Percentiles rank a stretch among this genome's conserved stretches.
Evolutionary conservation across 2,329 filamentous ascomycete genomes (phyloP).

Genomic region (Zymoseptoria tritici): DNA sequence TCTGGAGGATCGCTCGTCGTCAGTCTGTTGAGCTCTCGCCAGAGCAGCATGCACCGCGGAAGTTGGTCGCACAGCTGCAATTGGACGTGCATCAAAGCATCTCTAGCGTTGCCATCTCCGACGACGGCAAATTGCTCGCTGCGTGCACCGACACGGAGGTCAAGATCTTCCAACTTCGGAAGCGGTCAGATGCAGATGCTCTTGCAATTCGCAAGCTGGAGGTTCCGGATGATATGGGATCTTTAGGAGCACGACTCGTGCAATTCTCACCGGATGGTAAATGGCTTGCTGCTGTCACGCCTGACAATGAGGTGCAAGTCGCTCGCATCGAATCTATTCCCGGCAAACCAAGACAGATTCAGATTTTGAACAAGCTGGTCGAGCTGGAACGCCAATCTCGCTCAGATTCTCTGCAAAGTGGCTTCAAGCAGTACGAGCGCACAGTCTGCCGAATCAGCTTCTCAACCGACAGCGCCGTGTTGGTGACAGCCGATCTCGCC

Average conservation of each 20-base stretch:
- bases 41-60: conserved; percentile 19
- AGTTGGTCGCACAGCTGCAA: conserved; percentile 30
- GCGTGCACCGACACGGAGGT: conserved; percentile 34
- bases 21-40: conserved; percentile 20
- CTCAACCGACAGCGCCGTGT: conserved; percentile 68
- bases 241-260: conserved; percentile 60
- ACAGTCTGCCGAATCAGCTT: conserved; percentile 69
- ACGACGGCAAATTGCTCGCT: conserved; percentile 74
- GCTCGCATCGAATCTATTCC: conserved; percentile 43
- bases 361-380: conserved; percentile 32
- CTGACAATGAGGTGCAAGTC: conserved; percentile 38
- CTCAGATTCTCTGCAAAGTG: conserved; percentile 23
- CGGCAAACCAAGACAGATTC: conserved; percentile 31
- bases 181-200: conserved; percentile 15
- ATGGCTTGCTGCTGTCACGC: conserved; percentile 56
- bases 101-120: conserved; percentile 61
- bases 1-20: conserved; percentile 60
- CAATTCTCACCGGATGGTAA: conserved; percentile 61
- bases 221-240: conserved; percentile 50
- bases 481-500: conserved; percentile 72
- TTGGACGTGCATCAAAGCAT: conserved; percentile 56
- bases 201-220: conserved; percentile 65
- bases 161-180: conserved; percentile 27
- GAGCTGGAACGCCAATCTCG: conserved; percentile 32
- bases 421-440: conserved; percentile 64